Base-by-base conservation (phyloP, 257 asterid species). In the Cruciata laevipes region DNA sequence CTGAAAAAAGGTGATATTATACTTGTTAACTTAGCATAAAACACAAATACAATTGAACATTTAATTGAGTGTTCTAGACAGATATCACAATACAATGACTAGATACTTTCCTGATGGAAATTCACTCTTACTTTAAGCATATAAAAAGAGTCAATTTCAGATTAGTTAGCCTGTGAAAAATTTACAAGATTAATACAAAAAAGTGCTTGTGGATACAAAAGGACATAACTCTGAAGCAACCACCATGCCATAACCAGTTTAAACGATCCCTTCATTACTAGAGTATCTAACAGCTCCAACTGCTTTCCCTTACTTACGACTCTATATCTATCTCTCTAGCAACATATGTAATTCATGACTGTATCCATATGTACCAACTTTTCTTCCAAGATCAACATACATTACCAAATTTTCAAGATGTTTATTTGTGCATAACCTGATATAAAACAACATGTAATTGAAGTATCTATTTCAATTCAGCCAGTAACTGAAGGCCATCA, bases 1-100 rank as follows among this genome's bases (percentile, higher is more conserved):
- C 98, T 91, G 85, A 80, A 75, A 64, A 5, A 65, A 25, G n/a
- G 40, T 76, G 70, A 62, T 58, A 74, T 30, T 6, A 67, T 17
- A 5, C 31, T 31, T 40, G 57, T 21, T 65, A 70, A 69, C 40
- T 58, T n/a, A 64, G 13, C 40, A 20, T 12, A 63, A 69, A 61
- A 32, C 60, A 37, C 7, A 2, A 3, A 51, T 6, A 63, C 32
- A 24, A 63, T 7, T 23, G 42, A 23, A 24, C 11, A 21, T 44
- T 51, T 40, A 71, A 47, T 33, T 62, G 52, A 49, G 33, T 38
- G 40, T 53, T 63, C 30, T 12, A 66, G 57, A 17, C 20, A 63
- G 14, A 58, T 31, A 69, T 42, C 44, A 60, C 4, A 13, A 1
- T 16, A 18, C 10, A 30, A 11, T 7, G 25, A 58, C 21, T 42